Conservation (phyloP, 768 basidiomycete genomes). For the Saitozyma sp. region DNA sequence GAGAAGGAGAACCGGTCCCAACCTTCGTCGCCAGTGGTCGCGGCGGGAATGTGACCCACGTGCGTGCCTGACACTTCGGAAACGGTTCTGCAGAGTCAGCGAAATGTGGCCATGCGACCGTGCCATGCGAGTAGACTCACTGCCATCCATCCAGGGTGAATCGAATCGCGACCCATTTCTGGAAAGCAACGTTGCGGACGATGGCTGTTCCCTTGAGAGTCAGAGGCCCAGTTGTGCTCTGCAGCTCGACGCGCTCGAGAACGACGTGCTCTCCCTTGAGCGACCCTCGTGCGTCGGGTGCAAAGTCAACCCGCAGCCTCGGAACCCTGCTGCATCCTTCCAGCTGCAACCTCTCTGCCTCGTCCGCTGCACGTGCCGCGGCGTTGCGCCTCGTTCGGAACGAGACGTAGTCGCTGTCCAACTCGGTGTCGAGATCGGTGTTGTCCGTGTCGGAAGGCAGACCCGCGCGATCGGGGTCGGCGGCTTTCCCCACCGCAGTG, state of each 20-base stretch:
- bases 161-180: slow-evolving; percentile 81
- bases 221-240: slow-evolving; percentile 43
- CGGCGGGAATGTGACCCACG: slow-evolving; percentile 44
- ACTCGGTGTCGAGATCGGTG: slow-evolving; percentile 63
- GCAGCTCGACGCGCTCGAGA: slow-evolving; percentile 54
- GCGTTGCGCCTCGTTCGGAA: slow-evolving; percentile 48
- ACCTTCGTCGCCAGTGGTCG: slow-evolving; percentile 50
- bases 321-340: slow-evolving; percentile 46
- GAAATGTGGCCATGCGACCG: not conserved
- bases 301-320: slow-evolving; percentile 44
- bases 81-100: slow-evolving; percentile 42
- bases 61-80: slow-evolving; percentile 50
- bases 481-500: slow-evolving; percentile 70
- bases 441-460: slow-evolving; percentile 7
- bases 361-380: slow-evolving; percentile 40
- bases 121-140: slow-evolving; percentile 33
- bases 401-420: slow-evolving; percentile 47
- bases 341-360: slow-evolving; percentile 33
- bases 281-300: slow-evolving; percentile 32
- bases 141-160: slow-evolving; percentile 96
- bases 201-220: slow-evolving; percentile 69
- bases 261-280: slow-evolving; percentile 51
- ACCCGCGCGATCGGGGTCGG: slow-evolving; percentile 58
- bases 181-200: slow-evolving; percentile 80
- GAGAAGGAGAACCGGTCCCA: slow-evolving; percentile 52